phyloP scores from a whole-genome alignment of 805 yeast genomes.

The Priceomyces medius region DNA sequence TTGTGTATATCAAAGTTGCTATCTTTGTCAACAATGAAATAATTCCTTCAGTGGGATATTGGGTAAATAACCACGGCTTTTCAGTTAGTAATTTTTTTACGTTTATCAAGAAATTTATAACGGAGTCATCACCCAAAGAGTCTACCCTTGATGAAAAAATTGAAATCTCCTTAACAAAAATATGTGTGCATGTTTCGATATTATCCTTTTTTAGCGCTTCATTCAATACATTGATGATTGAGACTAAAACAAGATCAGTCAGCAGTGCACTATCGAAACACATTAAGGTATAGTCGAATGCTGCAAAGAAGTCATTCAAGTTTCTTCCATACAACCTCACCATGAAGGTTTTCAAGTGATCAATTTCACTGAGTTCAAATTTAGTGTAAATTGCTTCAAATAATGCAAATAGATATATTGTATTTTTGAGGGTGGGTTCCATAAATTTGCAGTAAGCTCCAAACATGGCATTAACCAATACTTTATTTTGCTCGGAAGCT shows the following conservation, averaged over 20 bases:
- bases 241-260: neutral
- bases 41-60: constrained; percentile 60
- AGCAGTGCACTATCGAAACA: neutral
- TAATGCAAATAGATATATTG: constrained; percentile 15
- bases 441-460: constrained; percentile 19
- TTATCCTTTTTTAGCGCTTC: neutral
- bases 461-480: constrained; percentile 20
- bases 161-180: neutral
- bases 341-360: constrained; percentile 4
- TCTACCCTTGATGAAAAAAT: constrained; percentile 10
- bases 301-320: neutral
- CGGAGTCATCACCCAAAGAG: constrained; percentile 7
- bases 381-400: constrained; percentile 10
- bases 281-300: neutral
- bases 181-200: neutral
- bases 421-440: constrained; percentile 7
- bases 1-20: constrained; percentile 8
- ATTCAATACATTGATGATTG: neutral
- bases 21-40: constrained; percentile 39
- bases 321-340: neutral
- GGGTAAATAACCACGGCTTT: constrained; percentile 59
- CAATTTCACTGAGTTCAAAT: neutral
- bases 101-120: constrained; percentile 12
- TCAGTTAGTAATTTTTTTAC: constrained; percentile 47
- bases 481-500: neutral